These are phyloP conservation scores for Adansonia grandidieri DNA, from an alignment of 441 rosid genomes.

Conservation along the genomic window DNA sequence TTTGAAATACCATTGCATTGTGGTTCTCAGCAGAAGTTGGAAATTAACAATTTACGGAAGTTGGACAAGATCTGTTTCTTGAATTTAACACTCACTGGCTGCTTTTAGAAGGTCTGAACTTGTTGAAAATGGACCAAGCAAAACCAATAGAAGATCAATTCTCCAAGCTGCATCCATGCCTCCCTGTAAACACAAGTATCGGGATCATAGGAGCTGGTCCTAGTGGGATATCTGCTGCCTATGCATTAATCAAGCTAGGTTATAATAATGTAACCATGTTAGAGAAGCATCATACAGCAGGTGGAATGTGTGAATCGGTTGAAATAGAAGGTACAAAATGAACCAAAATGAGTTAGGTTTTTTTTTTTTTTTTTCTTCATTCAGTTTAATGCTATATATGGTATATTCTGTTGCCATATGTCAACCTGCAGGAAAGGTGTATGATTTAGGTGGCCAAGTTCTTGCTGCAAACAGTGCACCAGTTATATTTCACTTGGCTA, in stretches of 20 bases:
- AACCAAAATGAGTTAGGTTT: neutral
- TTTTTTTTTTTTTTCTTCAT: neutral
- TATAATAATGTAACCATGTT: slow-evolving; percentile 56
- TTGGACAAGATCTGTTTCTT: slow-evolving; percentile 4
- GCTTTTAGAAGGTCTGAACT: slow-evolving; percentile 24
- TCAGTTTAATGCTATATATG: neutral
- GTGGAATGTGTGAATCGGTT: slow-evolving; percentile 78
- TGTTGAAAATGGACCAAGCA: slow-evolving; percentile 44
- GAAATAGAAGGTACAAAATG: slow-evolving; percentile 60
- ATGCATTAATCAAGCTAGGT: slow-evolving; percentile 62
- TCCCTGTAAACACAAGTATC: slow-evolving; percentile 55
- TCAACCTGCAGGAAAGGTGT: slow-evolving; percentile 50
- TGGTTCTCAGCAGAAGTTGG: slow-evolving; percentile 17
- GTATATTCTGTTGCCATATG: neutral
- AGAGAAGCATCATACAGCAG: slow-evolving; percentile 67
- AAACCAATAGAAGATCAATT: slow-evolving; percentile 60
- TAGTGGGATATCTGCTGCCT: slow-evolving; percentile 70
- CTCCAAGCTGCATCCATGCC: slow-evolving; percentile 65
- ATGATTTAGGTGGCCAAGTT: slow-evolving; percentile 81
- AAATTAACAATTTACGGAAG: slow-evolving; percentile 12
- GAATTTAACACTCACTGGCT: slow-evolving; percentile 21
- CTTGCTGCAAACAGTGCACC: slow-evolving; percentile 78
- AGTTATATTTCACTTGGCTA: slow-evolving; percentile 61
- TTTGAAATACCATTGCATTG: neutral
- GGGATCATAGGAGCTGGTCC: slow-evolving; percentile 77